Base-by-base conservation (phyloP, 257 asterid species). In the Apocynum venetum region DNA sequence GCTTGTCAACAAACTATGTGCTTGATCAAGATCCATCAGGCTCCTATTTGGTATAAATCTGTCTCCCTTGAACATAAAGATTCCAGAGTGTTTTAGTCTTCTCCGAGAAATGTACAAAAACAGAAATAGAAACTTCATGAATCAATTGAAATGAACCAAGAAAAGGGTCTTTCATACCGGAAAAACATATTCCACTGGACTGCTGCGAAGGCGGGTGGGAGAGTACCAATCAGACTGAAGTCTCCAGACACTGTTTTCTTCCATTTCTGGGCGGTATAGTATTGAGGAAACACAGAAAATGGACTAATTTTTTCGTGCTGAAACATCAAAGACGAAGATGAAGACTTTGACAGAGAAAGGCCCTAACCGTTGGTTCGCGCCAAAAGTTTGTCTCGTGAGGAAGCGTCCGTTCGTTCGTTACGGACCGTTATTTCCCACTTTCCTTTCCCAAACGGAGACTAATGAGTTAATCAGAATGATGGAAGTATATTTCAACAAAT, bases 11-110 rank as follows among this genome's bases (percentile, higher is more conserved):
- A 80, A 80, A 72, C 85, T 83, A 46, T 80, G 90, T 69, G 96
- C 96, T 86, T 85, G 97, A 87, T 89, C 90, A 76, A 93, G 88
- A 90, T 93, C 89, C 97, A 91, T 93, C 84, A 91, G 82, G 82
- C 98, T 93, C 87, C 98, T 75, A 71, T 88, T 93, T 5, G 97
- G 98, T 71, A 93, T 93, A 77, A 93, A 93, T 80, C 97, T 85
- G 84, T 93, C 98, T 41, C 96, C 97, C 97, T 91, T 77, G n/a
- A 71, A 43, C 7, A 44, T 70, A 19, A 61, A 36, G 75, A 70
- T 64, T 49, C 57, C 47, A 79, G 46, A 81, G 69, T 73, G 59
- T 25, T 19, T 40, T 36, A 19, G 41, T 51, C 41, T 38, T 35
- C 76, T 36, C 77, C 64, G 13, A 40, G 47, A 15, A 31, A 15